Conservation (phyloP, 148 eudicot genomes). For the Silene conica region DNA sequence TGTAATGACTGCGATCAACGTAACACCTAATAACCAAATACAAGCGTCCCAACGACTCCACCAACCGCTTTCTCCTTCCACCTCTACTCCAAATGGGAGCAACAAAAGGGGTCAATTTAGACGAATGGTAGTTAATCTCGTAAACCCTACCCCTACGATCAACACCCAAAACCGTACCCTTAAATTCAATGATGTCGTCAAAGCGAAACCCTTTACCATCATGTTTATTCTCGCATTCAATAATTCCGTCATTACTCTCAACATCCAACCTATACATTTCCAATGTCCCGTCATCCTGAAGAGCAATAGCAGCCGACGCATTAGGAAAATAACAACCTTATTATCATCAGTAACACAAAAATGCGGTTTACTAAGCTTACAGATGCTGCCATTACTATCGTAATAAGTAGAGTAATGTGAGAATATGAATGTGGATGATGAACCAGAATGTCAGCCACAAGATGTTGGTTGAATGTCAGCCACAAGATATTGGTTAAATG, state of each 20-base stretch:
- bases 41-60: constrained; percentile 14
- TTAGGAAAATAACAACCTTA: constrained; percentile 10
- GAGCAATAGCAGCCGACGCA: background rate
- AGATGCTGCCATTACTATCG: background rate
- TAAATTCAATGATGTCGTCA: constrained; percentile 23
- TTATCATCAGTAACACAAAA: background rate
- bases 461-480: too few species aligned
- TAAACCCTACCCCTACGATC: constrained; percentile 21
- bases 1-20: too few species aligned
- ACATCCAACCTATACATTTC: constrained; percentile 15
- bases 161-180: constrained; percentile 11
- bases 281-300: constrained; percentile 5
- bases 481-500: too few species aligned
- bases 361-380: background rate
- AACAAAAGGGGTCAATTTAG: background rate
- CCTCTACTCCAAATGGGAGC: background rate
- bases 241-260: background rate
- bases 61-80: constrained; percentile 19
- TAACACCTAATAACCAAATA: background rate
- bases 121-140: background rate
- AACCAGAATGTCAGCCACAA: too few species aligned
- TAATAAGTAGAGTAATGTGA: too few species aligned
- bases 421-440: too few species aligned
- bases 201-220: constrained; percentile 18
- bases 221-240: constrained; percentile 10